Conservation (phyloP, 257 asterid species). For the Gentiana macrophylla region DNA sequence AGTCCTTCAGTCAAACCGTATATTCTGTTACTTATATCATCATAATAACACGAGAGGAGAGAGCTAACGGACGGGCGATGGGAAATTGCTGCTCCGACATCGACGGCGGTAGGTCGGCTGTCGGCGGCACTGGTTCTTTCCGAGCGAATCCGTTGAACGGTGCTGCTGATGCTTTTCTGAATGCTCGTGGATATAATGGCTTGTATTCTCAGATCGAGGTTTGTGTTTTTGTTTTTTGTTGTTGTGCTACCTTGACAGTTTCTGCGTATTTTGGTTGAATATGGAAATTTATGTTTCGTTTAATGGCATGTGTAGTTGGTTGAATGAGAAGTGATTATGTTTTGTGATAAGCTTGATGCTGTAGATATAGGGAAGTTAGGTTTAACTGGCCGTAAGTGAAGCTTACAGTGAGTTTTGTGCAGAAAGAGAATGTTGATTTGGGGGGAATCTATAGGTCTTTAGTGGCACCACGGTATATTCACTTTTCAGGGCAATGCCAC, state of each 20-base stretch:
- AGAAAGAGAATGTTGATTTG: too few relatives aligned
- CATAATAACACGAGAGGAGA: constrained; percentile 2
- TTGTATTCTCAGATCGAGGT: constrained; percentile 98
- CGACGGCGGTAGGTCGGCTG: constrained; percentile 71
- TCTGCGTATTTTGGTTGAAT: neutral
- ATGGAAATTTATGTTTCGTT: neutral
- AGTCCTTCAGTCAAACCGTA: too few relatives aligned
- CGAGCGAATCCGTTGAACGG: constrained; percentile 27
- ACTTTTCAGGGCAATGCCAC: too few relatives aligned
- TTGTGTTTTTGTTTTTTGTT: neutral
- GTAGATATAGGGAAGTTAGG: neutral
- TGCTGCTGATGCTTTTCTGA: constrained; percentile 63
- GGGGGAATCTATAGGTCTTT: too few relatives aligned
- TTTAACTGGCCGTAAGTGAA: too few relatives aligned
- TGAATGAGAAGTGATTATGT: too few relatives aligned
- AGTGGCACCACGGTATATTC: too few relatives aligned
- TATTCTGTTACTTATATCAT: neutral
- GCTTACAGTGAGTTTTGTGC: too few relatives aligned
- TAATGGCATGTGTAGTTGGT: neutral
- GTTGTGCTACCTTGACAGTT: neutral
- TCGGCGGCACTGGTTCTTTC: constrained; percentile 47
- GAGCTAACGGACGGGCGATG: constrained; percentile 33
- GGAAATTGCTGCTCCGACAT: constrained; percentile 95
- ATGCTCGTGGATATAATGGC: constrained; percentile 71
- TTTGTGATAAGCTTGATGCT: neutral